Evolutionary conservation across 2,329 filamentous ascomycete species (phyloP).

Genomic region (Cladosporium phlei): DNA sequence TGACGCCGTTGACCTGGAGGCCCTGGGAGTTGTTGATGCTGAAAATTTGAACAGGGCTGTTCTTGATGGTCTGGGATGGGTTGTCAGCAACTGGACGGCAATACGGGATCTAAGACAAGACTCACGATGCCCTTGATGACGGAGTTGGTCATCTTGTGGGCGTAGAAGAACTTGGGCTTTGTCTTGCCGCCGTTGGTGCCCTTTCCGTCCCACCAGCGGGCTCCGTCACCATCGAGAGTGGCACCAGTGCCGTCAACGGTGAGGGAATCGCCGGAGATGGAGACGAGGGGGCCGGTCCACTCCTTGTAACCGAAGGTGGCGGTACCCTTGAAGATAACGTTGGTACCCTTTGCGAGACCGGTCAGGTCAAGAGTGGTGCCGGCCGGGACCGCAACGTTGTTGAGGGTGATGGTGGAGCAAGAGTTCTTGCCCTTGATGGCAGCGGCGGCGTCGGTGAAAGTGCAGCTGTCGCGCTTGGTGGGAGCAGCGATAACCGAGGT

Average conservation of each 20-base stretch:
- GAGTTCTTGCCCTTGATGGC: constrained; percentile 29
- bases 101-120: neutral
- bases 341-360: constrained; percentile 30
- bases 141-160: constrained; percentile 49
- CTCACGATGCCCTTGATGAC: constrained; percentile 39
- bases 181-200: constrained; percentile 57
- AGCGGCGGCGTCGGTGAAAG: constrained; percentile 26
- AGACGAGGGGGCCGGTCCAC: constrained; percentile 61
- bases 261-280: constrained; percentile 54
- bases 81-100: neutral
- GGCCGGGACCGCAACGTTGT: constrained; percentile 34
- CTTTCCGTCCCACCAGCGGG: constrained; percentile 58
- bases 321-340: constrained; percentile 59
- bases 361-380: constrained; percentile 36
- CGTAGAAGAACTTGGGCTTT: constrained; percentile 62
- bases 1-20: constrained; percentile 47
- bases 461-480: constrained; percentile 25
- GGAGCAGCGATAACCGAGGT: constrained; percentile 10
- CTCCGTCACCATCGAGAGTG: constrained; percentile 53
- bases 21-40: constrained; percentile 41
- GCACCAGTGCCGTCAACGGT: constrained; percentile 52
- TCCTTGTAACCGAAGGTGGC: constrained; percentile 65
- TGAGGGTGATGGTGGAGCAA: constrained; percentile 34
- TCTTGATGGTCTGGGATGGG: constrained; percentile 36
- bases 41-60: constrained; percentile 53